A percentile compares a stretch with the other conserved stretches of the same genome.
Conservation (phyloP, 139 green algal genomes). For the Auxenochlorella protothecoides region DNA sequence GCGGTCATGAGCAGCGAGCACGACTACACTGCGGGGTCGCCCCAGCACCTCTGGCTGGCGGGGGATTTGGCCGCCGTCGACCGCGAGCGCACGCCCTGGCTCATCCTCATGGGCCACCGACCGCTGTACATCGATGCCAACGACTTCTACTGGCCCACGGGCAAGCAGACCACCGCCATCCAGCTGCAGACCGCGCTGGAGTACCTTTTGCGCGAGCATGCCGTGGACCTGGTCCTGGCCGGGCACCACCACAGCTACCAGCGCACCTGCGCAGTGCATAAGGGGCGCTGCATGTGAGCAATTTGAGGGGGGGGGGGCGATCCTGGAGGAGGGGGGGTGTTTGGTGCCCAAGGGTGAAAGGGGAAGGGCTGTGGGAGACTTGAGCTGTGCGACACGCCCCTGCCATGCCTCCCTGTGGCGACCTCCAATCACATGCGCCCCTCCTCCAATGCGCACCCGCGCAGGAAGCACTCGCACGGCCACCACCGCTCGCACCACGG, state of each 20-base stretch:
- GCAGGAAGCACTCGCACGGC: too few species aligned
- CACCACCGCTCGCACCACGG: not conserved
- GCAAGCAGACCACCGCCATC: not conserved
- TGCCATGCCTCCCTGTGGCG: too few species aligned
- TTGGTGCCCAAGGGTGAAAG: too few species aligned
- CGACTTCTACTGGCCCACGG: conserved; percentile 1
- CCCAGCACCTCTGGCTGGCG: conserved; percentile 25
- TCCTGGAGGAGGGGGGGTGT: too few species aligned
- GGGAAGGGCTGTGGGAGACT: too few species aligned
- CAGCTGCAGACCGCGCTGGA: conserved; percentile 1
- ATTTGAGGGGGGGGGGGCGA: too few species aligned
- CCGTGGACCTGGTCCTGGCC: conserved; percentile 42
- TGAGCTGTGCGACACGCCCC: too few species aligned
- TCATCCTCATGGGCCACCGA: conserved; percentile 49
- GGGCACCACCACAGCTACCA: conserved; percentile 59
- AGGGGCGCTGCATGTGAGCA: not conserved
- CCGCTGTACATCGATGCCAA: conserved; percentile 47
- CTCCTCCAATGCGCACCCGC: too few species aligned
- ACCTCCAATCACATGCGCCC: too few species aligned
- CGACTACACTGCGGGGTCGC: conserved; percentile 25
- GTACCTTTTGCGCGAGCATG: not conserved
- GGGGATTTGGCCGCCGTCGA: conserved; percentile 32
- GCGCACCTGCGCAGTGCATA: conserved; percentile 30
- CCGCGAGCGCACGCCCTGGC: conserved; percentile 44
- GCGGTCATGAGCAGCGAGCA: conserved; percentile 43